Conservation (phyloP, 75 land plant genomes). For the Selaginella moellendorffii region DNA sequence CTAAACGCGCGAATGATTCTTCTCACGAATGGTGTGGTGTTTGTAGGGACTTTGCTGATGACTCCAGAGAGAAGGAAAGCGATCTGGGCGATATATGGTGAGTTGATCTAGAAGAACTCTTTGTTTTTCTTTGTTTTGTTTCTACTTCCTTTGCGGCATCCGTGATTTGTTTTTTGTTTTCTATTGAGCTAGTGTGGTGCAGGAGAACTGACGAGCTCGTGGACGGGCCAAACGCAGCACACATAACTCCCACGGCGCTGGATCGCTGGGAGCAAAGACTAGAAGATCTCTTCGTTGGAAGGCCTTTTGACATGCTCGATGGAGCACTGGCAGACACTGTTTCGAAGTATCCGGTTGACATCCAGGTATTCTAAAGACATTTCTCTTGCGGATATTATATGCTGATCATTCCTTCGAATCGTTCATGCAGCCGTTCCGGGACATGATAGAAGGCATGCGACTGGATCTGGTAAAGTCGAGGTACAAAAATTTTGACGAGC, state of each 20-base stretch:
- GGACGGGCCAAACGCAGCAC: conserved; percentile 9
- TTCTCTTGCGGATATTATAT: too few relatives aligned
- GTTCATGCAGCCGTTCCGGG: conserved; percentile 36
- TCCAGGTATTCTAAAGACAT: conserved; percentile 2
- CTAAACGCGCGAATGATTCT: background rate
- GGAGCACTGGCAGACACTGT: conserved; percentile 5
- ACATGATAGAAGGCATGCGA: conserved; percentile 56
- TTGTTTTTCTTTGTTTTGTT: too few relatives aligned
- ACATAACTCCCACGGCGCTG: conserved; percentile 1
- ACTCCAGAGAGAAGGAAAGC: conserved; percentile 52
- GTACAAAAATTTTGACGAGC: conserved; percentile 39
- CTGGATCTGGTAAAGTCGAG: conserved; percentile 30
- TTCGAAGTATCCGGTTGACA: conserved; percentile 6
- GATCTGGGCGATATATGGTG: conserved; percentile 72
- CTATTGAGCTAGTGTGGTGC: conserved; percentile 11
- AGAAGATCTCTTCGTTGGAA: background rate
- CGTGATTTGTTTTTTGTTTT: too few relatives aligned
- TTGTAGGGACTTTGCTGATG: conserved; percentile 56
- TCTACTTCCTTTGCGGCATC: too few relatives aligned
- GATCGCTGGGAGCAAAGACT: conserved; percentile 8
- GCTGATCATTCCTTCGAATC: too few relatives aligned
- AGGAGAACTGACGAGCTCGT: conserved; percentile 9
- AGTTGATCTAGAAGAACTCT: too few relatives aligned
- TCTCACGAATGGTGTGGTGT: conserved; percentile 7
- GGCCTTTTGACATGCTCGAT: conserved; percentile 7